These are phyloP conservation scores for Amylostereum chailletii DNA, from an alignment of 1,284 basidiomycete species.

Conservation along the genomic window DNA sequence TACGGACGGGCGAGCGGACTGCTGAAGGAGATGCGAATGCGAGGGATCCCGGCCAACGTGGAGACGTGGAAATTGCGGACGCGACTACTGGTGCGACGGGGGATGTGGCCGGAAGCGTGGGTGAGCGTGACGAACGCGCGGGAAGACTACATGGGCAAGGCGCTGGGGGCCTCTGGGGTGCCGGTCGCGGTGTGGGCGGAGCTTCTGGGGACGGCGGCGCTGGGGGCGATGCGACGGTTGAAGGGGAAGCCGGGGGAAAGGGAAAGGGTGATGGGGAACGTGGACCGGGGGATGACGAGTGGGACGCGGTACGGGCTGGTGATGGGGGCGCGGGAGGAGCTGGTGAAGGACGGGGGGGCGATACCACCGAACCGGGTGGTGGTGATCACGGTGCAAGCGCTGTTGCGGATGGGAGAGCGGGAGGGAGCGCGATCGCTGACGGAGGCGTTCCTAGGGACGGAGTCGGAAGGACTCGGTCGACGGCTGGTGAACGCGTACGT, in stretches of 20 bases:
- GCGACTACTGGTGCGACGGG: slow-evolving; percentile 24
- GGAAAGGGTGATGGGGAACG: not conserved
- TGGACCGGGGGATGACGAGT: slow-evolving; percentile 8
- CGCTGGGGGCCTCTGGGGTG: slow-evolving; percentile 1
- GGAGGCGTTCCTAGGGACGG: slow-evolving; percentile 15
- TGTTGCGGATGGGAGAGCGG: slow-evolving; percentile 13
- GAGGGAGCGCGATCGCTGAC: slow-evolving; percentile 20
- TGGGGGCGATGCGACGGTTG: not conserved
- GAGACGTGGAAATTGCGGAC: slow-evolving; percentile 24
- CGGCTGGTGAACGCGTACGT: slow-evolving; percentile 26
- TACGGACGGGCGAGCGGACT: slow-evolving; percentile 20
- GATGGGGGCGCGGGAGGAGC: slow-evolving; percentile 4
- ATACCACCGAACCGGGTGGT: slow-evolving; percentile 6
- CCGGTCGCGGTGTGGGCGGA: slow-evolving; percentile 8
- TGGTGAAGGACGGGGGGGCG: slow-evolving; percentile 1
- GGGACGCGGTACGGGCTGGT: slow-evolving; percentile 6
- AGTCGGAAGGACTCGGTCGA: slow-evolving; percentile 18
- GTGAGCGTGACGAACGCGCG: slow-evolving; percentile 12
- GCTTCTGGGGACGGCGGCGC: slow-evolving; percentile 10
- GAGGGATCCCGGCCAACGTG: slow-evolving; percentile 17
- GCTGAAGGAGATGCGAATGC: slow-evolving; percentile 20
- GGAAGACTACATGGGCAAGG: slow-evolving; percentile 1
- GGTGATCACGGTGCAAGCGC: slow-evolving; percentile 5
- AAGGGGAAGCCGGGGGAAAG: not conserved
- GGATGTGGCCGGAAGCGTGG: slow-evolving; percentile 25